A percentile compares a stretch with the other conserved stretches of the same genome.
Conservation (phyloP, 805 yeast genomes). For the Ogataea zsoltii region DNA sequence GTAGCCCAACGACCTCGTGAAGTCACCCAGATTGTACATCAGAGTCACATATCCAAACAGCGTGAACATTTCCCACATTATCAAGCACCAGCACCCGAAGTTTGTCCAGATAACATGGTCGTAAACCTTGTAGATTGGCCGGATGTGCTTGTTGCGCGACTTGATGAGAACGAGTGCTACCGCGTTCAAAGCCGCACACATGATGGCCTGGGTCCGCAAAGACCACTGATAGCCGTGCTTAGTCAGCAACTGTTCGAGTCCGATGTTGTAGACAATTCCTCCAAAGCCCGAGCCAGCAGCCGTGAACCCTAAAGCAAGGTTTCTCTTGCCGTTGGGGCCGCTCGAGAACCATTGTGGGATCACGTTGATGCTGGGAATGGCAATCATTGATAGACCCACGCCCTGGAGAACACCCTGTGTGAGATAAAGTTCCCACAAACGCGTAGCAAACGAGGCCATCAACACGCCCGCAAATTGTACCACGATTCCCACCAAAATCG, state of each 20-base stretch:
- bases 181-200: conserved; percentile 36
- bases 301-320: conserved; percentile 49
- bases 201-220: conserved; percentile 46
- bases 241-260: conserved; percentile 45
- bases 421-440: conserved; percentile 64
- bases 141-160: conserved; percentile 39
- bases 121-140: conserved; percentile 38
- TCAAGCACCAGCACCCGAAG: conserved; percentile 35
- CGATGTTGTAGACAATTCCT: conserved; percentile 50
- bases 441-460: conserved; percentile 59
- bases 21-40: conserved; percentile 59
- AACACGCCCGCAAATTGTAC: conserved; percentile 55
- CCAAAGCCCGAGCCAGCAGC: conserved; percentile 56
- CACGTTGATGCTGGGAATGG: conserved; percentile 58
- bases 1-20: conserved; percentile 61
- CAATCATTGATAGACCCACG: conserved; percentile 54
- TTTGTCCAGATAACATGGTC: conserved; percentile 42
- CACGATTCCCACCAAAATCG: conserved; percentile 47
- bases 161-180: conserved; percentile 38
- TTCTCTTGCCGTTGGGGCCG: conserved; percentile 49
- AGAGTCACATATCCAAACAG: conserved; percentile 62
- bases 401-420: conserved; percentile 71
- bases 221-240: conserved; percentile 48
- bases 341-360: conserved; percentile 67
- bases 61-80: conserved; percentile 47